Evolutionary conservation across 805 yeast species (phyloP), one percentile per base, ranked within the genome.

Genomic region (Cyberlindnera mycetangii): DNA sequence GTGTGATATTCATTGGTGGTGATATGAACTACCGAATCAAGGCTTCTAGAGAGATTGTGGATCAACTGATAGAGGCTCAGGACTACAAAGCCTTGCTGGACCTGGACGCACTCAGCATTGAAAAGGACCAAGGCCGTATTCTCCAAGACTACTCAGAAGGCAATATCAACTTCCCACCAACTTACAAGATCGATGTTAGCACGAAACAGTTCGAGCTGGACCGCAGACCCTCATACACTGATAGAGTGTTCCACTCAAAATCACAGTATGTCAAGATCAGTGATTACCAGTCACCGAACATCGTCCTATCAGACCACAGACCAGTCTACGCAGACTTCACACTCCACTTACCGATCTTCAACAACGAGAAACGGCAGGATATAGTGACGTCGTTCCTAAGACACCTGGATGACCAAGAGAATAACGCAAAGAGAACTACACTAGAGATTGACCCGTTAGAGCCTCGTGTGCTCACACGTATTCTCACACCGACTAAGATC

Each of bases 171-270:
- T 80, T 80, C 55, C 61, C 71, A 2, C 86, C 86, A 1, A 78
- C 84, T 2, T 80, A 75, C 55, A 79, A 78, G 53, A 62, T 72
- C 16, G 50, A 39, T 37, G 42, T 53, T 25, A 37, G 42, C 27
- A 48, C 55, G 6, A 33, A 24, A 5, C 39, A 33, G 32, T 52
- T 52, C 20, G 56, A 61, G 32, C 60, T 59, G 34, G 69, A 68
- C 40, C 63, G 85, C 38, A 59, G 65, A 7, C 85, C 86, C 0
- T 75, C 83, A 1, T 80, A 79, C 55, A 79, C 85, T 0, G 86
- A 80, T 49, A 66, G 86, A 25, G 69, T 80, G 3, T 54, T 79
- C 17, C 71, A 64, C 55, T 60, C 71, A 1, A 61, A 62, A 4
- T 46, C 61, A 16, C 58, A 58, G 19, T 66, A 65, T 44, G 55